A percentile compares a stretch with the other conserved stretches of the same genome.
These are phyloP conservation scores for Fusarium floridanum DNA, from an alignment of 2,329 filamentous ascomycete species.

Conservation along the genomic window DNA sequence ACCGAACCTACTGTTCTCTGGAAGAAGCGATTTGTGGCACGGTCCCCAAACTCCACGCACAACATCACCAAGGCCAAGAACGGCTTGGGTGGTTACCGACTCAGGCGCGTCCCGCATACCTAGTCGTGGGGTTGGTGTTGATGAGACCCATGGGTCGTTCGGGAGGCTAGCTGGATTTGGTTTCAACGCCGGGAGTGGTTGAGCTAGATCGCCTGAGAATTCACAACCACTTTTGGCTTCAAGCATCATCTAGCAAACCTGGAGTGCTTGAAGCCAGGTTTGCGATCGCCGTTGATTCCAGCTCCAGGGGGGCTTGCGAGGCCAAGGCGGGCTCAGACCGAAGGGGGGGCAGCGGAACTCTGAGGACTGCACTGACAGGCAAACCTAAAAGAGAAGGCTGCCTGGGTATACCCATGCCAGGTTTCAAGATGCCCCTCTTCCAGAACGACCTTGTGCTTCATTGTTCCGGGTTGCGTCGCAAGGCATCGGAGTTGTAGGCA, in stretches of 20 bases:
- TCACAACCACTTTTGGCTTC: conserved; percentile 6
- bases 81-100: conserved; percentile 20
- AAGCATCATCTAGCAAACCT: conserved; percentile 16
- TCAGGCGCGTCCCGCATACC: conserved; percentile 30
- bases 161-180: conserved; percentile 39
- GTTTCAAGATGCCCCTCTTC: conserved; percentile 8
- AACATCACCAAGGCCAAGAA: conserved; percentile 4
- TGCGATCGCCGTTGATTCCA: neutral
- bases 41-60: conserved; percentile 11
- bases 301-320: neutral
- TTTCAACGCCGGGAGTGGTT: conserved; percentile 36
- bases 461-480: conserved; percentile 6
- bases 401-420: neutral
- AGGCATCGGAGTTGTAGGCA: conserved; percentile 5
- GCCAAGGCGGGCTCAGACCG: neutral
- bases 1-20: conserved; percentile 14
- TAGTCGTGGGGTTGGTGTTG: conserved; percentile 23
- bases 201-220: conserved; percentile 16
- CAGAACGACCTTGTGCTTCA: conserved; percentile 3
- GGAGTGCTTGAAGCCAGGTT: neutral
- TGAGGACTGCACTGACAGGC: neutral
- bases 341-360: neutral
- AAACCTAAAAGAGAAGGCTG: conserved; percentile 5
- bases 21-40: conserved; percentile 12
- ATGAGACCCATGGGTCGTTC: conserved; percentile 9